Percentiles rank a stretch among this genome's conserved stretches.
Conservation (phyloP, 1,284 basidiomycete species). For the Puccinia hordei region DNA sequence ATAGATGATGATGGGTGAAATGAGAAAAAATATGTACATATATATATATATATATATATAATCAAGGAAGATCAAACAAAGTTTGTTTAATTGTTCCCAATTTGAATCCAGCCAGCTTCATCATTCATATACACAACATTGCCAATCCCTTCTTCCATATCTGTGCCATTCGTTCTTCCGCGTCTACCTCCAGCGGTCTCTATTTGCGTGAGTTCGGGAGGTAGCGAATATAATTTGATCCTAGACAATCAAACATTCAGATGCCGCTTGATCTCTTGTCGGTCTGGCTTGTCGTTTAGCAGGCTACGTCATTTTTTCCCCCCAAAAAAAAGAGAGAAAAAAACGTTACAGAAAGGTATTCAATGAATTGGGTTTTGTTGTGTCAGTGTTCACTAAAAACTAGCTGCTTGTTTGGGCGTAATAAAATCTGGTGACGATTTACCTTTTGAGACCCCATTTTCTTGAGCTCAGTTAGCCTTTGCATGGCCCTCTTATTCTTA, state of each 20-base stretch:
- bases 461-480: constrained; percentile 77
- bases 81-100: no score
- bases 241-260: constrained; percentile 81
- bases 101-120: no score
- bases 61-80: no score
- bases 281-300: constrained; percentile 74
- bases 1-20: not conserved
- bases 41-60: no score
- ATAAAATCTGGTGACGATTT: not conserved
- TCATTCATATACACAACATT: no score
- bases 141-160: no score
- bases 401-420: not conserved
- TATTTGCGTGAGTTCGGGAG: no score
- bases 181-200: no score
- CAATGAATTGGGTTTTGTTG: constrained; percentile 61
- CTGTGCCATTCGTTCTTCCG: no score
- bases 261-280: constrained; percentile 84
- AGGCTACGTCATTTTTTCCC: constrained; percentile 65
- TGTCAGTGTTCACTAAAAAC: constrained; percentile 46
- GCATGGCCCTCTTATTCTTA: constrained; percentile 93
- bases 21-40: no score
- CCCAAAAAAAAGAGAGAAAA: no score
- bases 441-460: constrained; percentile 56
- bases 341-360: constrained; percentile 20
- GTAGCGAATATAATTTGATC: no score